phyloP scores from a whole-genome alignment of 108 stramenopile genomes.

The Epipyxis sp. region DNA sequence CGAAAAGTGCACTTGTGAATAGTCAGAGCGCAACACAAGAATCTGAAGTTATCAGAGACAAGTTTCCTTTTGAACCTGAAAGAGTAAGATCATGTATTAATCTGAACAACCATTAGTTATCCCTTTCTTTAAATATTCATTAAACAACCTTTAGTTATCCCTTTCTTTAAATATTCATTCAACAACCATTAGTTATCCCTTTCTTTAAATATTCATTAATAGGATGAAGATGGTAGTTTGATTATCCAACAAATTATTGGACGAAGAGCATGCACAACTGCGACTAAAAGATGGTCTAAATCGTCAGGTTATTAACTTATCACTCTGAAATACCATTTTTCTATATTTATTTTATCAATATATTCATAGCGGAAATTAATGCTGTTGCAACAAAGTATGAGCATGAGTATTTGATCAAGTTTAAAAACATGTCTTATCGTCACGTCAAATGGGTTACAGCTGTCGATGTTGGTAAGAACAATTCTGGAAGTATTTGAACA shows the following conservation, averaged over 20 bases:
- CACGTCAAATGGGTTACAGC: conserved; percentile 81
- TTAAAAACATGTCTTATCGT: conserved; percentile 83
- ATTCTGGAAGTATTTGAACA: not conserved
- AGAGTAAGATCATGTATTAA: conserved; percentile 32
- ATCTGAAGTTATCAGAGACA: conserved; percentile 36
- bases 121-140: too few species aligned
- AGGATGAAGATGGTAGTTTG: conserved; percentile 34
- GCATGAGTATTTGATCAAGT: conserved; percentile 92
- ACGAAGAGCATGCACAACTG: conserved; percentile 44
- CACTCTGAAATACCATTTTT: not conserved
- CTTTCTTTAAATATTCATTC: conserved; percentile 10
- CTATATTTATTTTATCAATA: not conserved
- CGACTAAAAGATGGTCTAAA: conserved; percentile 30
- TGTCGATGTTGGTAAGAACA: conserved; percentile 59
- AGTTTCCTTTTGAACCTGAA: conserved; percentile 25
- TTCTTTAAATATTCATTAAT: not conserved
- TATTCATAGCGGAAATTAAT: conserved; percentile 2
- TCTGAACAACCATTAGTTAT: conserved; percentile 25
- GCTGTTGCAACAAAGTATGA: conserved; percentile 53
- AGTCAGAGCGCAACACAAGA: conserved; percentile 40
- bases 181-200: not conserved
- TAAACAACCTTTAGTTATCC: not conserved
- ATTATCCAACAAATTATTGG: conserved; percentile 32
- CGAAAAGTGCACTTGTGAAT: not conserved
- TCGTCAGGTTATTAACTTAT: conserved; percentile 42